Conservation (phyloP, 1,139 yeast genomes). For the Debaryomyces fabryi region DNA sequence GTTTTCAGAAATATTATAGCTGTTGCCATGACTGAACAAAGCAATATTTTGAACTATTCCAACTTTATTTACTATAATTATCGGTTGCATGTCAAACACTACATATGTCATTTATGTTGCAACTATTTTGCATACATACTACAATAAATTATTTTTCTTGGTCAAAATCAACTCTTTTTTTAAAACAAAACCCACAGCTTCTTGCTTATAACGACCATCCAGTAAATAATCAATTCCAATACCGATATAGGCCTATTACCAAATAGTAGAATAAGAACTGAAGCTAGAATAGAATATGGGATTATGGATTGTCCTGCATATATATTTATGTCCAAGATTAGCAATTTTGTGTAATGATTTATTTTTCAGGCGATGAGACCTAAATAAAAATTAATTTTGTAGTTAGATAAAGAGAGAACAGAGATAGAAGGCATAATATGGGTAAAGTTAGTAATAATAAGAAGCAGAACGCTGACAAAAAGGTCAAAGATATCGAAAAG, state of each 20-base stretch:
- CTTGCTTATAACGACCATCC: no score
- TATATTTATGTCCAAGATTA: neutral
- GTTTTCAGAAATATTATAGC: no score
- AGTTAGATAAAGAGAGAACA: neutral
- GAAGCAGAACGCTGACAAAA: slow-evolving; percentile 18
- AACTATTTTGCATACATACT: no score
- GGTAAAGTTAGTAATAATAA: slow-evolving; percentile 13
- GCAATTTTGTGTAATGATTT: slow-evolving; percentile 5
- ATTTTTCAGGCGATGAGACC: slow-evolving; percentile 8
- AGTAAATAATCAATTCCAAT: no score
- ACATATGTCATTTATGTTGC: no score
- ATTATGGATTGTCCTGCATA: neutral
- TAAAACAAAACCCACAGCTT: no score
- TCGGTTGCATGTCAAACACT: no score
- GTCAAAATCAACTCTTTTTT: no score
- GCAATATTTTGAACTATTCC: no score
- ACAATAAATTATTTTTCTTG: no score
- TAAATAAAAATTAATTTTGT: slow-evolving; percentile 4
- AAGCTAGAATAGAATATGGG: neutral
- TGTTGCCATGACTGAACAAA: no score
- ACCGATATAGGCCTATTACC: neutral
- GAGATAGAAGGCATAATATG: slow-evolving; percentile 5
- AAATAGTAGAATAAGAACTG: neutral
- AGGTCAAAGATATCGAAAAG: slow-evolving; percentile 30
- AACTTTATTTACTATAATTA: no score